Percentiles rank a stretch among this genome's conserved stretches.
Conservation (phyloP, 352 stramenopile species). For the Halophytophthora polymorphica region DNA sequence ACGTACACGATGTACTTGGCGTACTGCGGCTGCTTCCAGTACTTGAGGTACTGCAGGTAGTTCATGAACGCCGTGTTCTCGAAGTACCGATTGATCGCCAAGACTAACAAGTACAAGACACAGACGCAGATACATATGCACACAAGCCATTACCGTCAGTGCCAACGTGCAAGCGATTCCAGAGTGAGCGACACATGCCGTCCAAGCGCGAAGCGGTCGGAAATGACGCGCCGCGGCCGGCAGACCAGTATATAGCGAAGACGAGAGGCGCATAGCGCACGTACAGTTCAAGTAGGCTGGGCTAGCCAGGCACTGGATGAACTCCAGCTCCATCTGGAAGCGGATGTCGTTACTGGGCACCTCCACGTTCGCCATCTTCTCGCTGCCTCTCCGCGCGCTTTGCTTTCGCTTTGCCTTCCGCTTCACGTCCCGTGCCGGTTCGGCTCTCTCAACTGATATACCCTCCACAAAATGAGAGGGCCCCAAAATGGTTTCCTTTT, state of each 20-base stretch:
- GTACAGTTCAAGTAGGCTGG: slow-evolving; percentile 88
- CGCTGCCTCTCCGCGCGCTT: slow-evolving; percentile 12
- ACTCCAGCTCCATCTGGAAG: slow-evolving; percentile 93
- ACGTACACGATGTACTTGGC: slow-evolving; percentile 88
- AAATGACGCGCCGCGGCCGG: too few relatives aligned
- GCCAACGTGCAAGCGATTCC: too few relatives aligned
- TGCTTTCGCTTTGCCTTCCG: too few relatives aligned
- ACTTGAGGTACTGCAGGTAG: slow-evolving; percentile 91
- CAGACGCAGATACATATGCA: too few relatives aligned
- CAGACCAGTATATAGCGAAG: not conserved
- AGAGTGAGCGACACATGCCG: too few relatives aligned
- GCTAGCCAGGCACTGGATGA: slow-evolving; percentile 89
- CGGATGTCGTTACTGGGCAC: slow-evolving; percentile 87
- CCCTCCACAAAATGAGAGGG: too few relatives aligned
- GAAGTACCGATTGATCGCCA: slow-evolving; percentile 91
- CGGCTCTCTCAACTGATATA: too few relatives aligned
- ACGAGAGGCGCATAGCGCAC: slow-evolving; percentile 7
- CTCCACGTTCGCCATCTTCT: slow-evolving; percentile 32
- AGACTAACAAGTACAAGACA: slow-evolving; percentile 34
- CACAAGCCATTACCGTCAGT: too few relatives aligned
- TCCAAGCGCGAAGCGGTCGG: too few relatives aligned
- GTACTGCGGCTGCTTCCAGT: slow-evolving; percentile 92
- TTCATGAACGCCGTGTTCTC: slow-evolving; percentile 88
- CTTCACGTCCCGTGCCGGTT: too few relatives aligned
- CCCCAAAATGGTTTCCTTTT: too few relatives aligned